A percentile compares a stretch with the other conserved stretches of the same genome.
These are phyloP conservation scores for Mesembryanthemum crystallinum DNA, from an alignment of 148 eudicot species.

Conservation along the genomic window DNA sequence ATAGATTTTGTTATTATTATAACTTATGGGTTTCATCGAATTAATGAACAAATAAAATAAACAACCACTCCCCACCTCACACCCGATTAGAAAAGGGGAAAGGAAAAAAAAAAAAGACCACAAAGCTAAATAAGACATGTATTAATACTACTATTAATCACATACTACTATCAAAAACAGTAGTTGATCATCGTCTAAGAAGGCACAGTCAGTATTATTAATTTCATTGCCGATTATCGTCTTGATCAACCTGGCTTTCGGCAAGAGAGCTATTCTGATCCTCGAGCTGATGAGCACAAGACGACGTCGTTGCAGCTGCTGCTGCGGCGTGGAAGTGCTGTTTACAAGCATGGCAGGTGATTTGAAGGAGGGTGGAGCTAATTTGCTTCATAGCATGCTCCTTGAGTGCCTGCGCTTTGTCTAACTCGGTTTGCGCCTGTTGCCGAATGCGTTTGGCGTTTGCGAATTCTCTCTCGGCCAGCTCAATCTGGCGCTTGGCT, in stretches of 20 bases:
- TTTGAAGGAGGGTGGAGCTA: conserved; percentile 42
- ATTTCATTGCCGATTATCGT: conserved; percentile 6
- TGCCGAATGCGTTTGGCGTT: conserved; percentile 74
- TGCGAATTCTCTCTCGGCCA: conserved; percentile 62
- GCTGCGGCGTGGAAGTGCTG: conserved; percentile 31
- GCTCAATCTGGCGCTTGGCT: conserved; percentile 58
- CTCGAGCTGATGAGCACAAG: background rate
- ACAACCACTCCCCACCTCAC: conserved; percentile 5
- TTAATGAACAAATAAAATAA: conserved; percentile 28
- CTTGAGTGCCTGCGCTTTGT: conserved; percentile 60
- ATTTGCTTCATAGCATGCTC: conserved; percentile 55
- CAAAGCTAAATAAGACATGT: too few relatives aligned
- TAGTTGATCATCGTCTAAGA: background rate
- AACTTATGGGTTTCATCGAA: conserved; percentile 8
- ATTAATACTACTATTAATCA: background rate
- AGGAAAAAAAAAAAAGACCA: background rate
- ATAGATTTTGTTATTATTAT: conserved; percentile 2
- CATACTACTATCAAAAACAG: background rate
- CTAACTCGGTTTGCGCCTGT: conserved; percentile 63
- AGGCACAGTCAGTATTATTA: too few relatives aligned
- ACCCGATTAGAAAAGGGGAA: background rate
- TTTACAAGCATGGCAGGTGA: conserved; percentile 73
- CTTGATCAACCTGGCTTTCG: conserved; percentile 30
- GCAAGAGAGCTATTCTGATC: conserved; percentile 30
- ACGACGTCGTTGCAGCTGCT: background rate